Conservation (phyloP, 441 rosid species). For the Gossypium aridum region DNA sequence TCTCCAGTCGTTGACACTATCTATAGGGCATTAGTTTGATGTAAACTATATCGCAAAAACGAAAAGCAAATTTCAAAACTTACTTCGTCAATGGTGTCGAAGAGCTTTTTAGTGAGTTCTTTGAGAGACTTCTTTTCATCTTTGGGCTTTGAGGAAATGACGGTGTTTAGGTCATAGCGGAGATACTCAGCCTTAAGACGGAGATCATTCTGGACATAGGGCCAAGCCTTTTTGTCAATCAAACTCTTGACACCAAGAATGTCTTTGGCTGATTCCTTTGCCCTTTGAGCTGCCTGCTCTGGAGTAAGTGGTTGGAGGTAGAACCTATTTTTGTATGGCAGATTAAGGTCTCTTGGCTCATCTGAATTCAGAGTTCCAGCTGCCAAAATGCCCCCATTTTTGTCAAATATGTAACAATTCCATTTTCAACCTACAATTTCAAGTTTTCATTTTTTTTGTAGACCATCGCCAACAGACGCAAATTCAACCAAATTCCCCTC, state of each 20-base stretch:
- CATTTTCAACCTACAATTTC: not conserved
- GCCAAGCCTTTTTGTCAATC: slow-evolving; percentile 95
- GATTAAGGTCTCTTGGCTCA: slow-evolving; percentile 63
- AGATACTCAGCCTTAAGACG: slow-evolving; percentile 67
- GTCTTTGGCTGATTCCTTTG: slow-evolving; percentile 87
- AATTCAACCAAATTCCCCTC: not conserved
- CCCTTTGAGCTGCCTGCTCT: slow-evolving; percentile 58
- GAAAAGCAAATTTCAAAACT: slow-evolving; percentile 5
- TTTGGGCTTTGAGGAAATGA: slow-evolving; percentile 67
- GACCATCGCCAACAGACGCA: not conserved
- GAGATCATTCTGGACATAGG: slow-evolving; percentile 78
- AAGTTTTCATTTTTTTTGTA: not conserved
- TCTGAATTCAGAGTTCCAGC: slow-evolving; percentile 91
- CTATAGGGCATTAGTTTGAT: too few relatives aligned
- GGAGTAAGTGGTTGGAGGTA: slow-evolving; percentile 67
- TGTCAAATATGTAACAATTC: not conserved
- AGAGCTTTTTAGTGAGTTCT: slow-evolving; percentile 77
- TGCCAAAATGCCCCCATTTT: slow-evolving; percentile 23
- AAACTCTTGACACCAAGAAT: slow-evolving; percentile 59
- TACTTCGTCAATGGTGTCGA: slow-evolving; percentile 61
- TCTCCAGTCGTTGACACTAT: too few relatives aligned
- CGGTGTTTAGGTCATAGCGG: slow-evolving; percentile 82
- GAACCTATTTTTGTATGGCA: slow-evolving; percentile 62
- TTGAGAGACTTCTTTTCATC: slow-evolving; percentile 68
- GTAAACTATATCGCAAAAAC: not conserved